A percentile compares a stretch with the other conserved stretches of the same genome.
phyloP scores from a whole-genome alignment of 2,329 filamentous ascomycete genomes.

The Dryadomyces sulphureus region DNA sequence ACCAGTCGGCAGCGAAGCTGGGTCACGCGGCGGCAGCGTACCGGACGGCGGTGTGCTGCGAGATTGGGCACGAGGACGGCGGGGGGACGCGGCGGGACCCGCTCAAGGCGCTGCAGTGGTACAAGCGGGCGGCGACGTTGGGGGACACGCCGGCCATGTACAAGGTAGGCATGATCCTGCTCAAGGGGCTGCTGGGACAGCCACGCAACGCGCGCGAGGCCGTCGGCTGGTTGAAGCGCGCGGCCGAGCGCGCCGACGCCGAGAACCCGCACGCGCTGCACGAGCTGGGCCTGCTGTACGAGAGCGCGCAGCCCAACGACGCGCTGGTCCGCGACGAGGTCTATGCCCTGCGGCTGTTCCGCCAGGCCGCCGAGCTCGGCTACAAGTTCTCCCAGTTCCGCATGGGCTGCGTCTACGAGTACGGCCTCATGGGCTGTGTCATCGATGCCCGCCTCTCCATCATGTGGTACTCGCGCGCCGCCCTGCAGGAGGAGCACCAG shows the following conservation, averaged over 20 bases:
- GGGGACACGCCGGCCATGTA: conserved; percentile 94
- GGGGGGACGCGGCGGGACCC: conserved; percentile 86
- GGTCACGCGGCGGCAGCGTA: conserved; percentile 82
- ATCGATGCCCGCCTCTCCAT: conserved; percentile 79
- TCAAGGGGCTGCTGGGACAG: conserved; percentile 90
- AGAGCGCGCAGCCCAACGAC: conserved; percentile 51
- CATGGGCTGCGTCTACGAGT: conserved; percentile 78
- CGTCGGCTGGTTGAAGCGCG: conserved; percentile 82
- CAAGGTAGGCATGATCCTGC: conserved; percentile 90
- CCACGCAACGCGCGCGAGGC: conserved; percentile 70
- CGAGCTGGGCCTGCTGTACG: conserved; percentile 59
- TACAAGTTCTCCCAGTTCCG: conserved; percentile 94
- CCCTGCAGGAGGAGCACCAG: conserved; percentile 87
- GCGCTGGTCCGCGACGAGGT: conserved; percentile 65
- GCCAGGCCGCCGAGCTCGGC: conserved; percentile 71
- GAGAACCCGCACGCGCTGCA: conserved; percentile 94
- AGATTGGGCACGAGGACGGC: conserved; percentile 87
- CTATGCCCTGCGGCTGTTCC: conserved; percentile 71
- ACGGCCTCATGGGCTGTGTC: conserved; percentile 67
- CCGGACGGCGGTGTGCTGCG: conserved; percentile 90
- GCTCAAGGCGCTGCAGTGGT: conserved; percentile 94
- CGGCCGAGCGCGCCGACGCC: conserved; percentile 70
- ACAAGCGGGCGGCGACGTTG: conserved; percentile 78
- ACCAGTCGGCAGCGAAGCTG: conserved; percentile 83
- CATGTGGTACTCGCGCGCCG: conserved; percentile 84